These are phyloP conservation scores for Penicillium verhagenii DNA, from an alignment of 495 filamentous ascomycete genomes.

Conservation along the genomic window DNA sequence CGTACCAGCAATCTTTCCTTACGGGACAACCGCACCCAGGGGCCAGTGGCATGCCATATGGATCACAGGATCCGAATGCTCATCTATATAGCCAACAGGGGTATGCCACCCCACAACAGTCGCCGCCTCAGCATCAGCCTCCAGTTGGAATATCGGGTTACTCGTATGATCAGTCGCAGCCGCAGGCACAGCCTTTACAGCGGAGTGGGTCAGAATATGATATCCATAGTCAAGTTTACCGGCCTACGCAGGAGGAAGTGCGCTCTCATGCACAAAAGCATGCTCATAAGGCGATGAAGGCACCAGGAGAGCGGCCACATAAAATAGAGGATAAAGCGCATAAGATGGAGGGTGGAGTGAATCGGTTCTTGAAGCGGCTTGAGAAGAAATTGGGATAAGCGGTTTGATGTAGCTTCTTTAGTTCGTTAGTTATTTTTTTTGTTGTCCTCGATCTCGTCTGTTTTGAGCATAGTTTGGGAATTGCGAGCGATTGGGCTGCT, in stretches of 20 bases:
- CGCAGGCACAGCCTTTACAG: constrained; percentile 34
- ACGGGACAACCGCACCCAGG: neutral
- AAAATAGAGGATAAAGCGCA: constrained; percentile 69
- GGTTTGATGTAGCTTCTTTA: neutral
- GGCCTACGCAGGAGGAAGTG: constrained; percentile 67
- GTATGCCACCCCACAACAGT: constrained; percentile 20
- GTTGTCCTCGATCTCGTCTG: no score
- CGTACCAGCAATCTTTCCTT: constrained; percentile 35
- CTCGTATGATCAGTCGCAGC: constrained; percentile 47
- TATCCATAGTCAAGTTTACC: constrained; percentile 75
- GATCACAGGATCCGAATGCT: constrained; percentile 47
- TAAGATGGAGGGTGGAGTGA: constrained; percentile 73
- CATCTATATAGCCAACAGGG: constrained; percentile 36
- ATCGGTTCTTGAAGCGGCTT: constrained; percentile 80
- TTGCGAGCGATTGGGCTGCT: neutral
- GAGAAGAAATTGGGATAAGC: constrained; percentile 72
- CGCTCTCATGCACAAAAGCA: constrained; percentile 41
- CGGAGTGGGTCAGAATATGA: constrained; percentile 50
- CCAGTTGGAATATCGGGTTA: constrained; percentile 56
- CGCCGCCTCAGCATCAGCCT: constrained; percentile 7
- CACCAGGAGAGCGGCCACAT: constrained; percentile 44
- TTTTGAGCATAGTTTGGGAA: neutral
- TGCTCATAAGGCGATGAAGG: constrained; percentile 52
- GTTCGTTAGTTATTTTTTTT: neutral
- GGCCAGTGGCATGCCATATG: constrained; percentile 29